These are phyloP conservation scores for Lecanicillium sp. DNA, from an alignment of 2,329 filamentous ascomycete genomes.

Conservation along the genomic window DNA sequence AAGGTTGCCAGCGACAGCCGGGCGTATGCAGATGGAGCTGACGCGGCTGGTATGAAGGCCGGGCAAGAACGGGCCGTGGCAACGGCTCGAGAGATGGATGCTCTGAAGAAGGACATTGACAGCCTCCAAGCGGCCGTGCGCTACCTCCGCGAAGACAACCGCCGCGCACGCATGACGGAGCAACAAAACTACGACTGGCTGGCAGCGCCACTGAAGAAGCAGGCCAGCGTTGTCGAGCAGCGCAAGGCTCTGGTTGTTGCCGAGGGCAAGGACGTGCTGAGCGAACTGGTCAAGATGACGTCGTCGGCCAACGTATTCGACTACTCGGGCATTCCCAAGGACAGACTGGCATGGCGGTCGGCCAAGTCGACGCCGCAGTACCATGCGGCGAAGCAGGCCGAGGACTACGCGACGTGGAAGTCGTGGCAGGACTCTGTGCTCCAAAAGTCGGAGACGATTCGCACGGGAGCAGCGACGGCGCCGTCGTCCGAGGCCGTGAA, in stretches of 20 bases:
- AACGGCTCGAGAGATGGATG: slow-evolving; percentile 65
- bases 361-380: slow-evolving; percentile 57
- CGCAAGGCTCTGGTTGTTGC: slow-evolving; percentile 44
- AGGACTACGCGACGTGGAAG: slow-evolving; percentile 57
- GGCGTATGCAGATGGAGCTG: slow-evolving; percentile 45
- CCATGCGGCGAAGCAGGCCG: slow-evolving; percentile 56
- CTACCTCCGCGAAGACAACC: slow-evolving; percentile 61
- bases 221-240: slow-evolving; percentile 36
- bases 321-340: slow-evolving; percentile 46
- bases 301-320: slow-evolving; percentile 50
- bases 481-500: slow-evolving; percentile 12
- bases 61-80: slow-evolving; percentile 61
- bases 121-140: slow-evolving; percentile 57
- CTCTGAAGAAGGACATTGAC: slow-evolving; percentile 60
- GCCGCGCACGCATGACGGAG: slow-evolving; percentile 50
- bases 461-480: slow-evolving; percentile 6
- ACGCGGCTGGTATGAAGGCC: slow-evolving; percentile 43
- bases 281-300: slow-evolving; percentile 57
- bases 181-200: slow-evolving; percentile 52
- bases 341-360: slow-evolving; percentile 60
- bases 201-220: slow-evolving; percentile 49
- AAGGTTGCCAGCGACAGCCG: slow-evolving; percentile 58
- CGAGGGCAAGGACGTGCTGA: slow-evolving; percentile 57
- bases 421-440: slow-evolving; percentile 49
- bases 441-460: slow-evolving; percentile 40